Evolutionary conservation across 176 grass and related monocot species (phyloP), one percentile per base, ranked within the genome.

Genomic region (Aechmea fasciata): DNA sequence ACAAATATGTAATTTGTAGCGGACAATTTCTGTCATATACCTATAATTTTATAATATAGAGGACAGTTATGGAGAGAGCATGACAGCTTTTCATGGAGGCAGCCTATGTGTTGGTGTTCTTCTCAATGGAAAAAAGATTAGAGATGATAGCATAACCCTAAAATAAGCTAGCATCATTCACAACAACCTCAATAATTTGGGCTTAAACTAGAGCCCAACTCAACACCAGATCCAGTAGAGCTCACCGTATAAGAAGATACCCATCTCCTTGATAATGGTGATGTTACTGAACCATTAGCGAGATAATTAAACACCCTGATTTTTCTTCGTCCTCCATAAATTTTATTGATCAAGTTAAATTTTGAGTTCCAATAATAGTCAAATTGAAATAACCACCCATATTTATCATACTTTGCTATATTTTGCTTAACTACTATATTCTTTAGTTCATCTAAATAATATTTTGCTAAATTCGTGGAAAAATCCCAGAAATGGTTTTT

Each of bases 41-140:
- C 54, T 25, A 12, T 28, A 25, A 23, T 57, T 33, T 59, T 79
- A 65, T 85, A 65, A 62, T 62, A 69, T 82, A 99, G 95, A 84
- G 87, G 84, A 88, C 80, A 81, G 87, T 99, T 72, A 65, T 99
- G 78, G 95, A 99, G 95, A 99, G 75, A 84, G 86, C 2, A 83
- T 99, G 51, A 90, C 81, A 75, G 87, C 95, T 53, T 80, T 99
- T 76, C 82, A 94, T 72, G 84, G 90, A 77, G 84, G 85, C 69
- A 84, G 87, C 69, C 77, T 99, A 14, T 80, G 63, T 25, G 69
- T 99, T 2, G 94, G 90, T 75, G 82, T 99, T 67, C 77, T 90
- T 72, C 81, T 88, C 24, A 87, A 94, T 22, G 95, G 95, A 67
- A 93, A 87, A 69, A 99, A 90, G 82, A 82, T 94, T 71, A 87